A percentile compares a stretch with the other conserved stretches of the same genome.
phyloP scores from a whole-genome alignment of 768 basidiomycete species.

The Hypsizygus marmoreus region DNA sequence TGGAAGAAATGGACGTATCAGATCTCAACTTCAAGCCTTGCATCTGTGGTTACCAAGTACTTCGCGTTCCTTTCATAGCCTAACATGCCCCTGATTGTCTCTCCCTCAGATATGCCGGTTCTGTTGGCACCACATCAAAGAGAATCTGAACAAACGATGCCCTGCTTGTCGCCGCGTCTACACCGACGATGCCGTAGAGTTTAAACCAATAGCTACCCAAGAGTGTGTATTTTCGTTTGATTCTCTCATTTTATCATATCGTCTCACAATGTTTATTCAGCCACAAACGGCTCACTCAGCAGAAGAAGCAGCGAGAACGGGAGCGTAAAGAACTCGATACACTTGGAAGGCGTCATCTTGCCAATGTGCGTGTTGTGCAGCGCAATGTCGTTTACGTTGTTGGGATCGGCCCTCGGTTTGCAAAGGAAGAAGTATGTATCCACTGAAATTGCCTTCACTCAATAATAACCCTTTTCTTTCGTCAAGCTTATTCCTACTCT shows the following conservation, averaged over 20 bases:
- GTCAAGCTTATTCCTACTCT: conserved; percentile 84
- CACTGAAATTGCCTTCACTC: no score
- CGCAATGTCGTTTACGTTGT: conserved; percentile 95
- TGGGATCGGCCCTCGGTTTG: conserved; percentile 90
- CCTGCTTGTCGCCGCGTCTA: conserved; percentile 95
- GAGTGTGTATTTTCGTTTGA: conserved; percentile 69
- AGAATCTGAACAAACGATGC: conserved; percentile 93
- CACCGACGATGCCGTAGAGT: conserved; percentile 90
- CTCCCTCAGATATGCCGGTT: conserved; percentile 90
- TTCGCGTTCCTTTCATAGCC: conserved; percentile 8
- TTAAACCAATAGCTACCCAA: conserved; percentile 92
- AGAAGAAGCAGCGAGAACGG: conserved; percentile 93
- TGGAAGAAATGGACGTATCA: conserved; percentile 98
- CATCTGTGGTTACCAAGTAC: conserved; percentile 96
- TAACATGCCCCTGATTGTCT: conserved; percentile 9
- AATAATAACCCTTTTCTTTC: conserved; percentile 18
- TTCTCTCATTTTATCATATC: conserved; percentile 15
- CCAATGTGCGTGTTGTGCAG: conserved; percentile 95
- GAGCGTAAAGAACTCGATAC: conserved; percentile 94
- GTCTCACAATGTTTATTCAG: conserved; percentile 41
- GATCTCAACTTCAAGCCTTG: conserved; percentile 99
- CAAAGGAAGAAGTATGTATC: conserved; percentile 87
- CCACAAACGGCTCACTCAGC: conserved; percentile 91
- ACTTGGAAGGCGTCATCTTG: conserved; percentile 80
- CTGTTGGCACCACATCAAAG: conserved; percentile 98